Evolutionary conservation across 306 rosid genomes (phyloP), one percentile per base, ranked within the genome.

Genomic region (Acacia crassicarpa): DNA sequence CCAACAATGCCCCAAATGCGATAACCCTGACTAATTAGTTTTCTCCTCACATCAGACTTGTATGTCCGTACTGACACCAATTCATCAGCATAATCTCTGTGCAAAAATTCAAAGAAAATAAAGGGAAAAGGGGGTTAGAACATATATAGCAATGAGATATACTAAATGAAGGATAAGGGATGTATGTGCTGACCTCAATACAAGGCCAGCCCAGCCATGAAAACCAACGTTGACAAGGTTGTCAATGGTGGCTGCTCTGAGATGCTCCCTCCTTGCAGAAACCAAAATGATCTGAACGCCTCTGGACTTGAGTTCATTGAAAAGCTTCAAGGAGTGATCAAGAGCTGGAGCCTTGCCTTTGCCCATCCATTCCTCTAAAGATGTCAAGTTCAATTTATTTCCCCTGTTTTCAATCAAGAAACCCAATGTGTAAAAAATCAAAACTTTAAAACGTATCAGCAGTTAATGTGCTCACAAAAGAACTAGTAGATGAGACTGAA

Each of bases 301-400:
- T 83, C 83, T 88, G 4, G 84, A 79, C 75, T 89, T 89, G 23
- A 92, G 78, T 38, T 86, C 79, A 87, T 89, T 89, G 88, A 85
- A 91, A 48, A 90, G 84, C 74, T 68, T 84, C 75, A 89, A 71
- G 17, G 95, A 84, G 83, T 89, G 81, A 0, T 83, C 83, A 63
- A 92, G 85, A 63, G 92, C 89, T n/a, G 92, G 84, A 61, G 95
- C 97, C 27, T 89, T 91, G 2, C 90, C 89, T 27, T 46, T 80
- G 15, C 81, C 33, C 85, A 88, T 88, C 92, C 94, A 92, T 9
- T 84, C 88, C 81, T 92, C 97, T 5, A 91, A n/a, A 45, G 82
- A 44, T 46, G 91, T 86, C 83, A 63, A 68, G 70, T 91, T 92
- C 86, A 87, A 40, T 56, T 85, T 85, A 81, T 85, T 87, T 8